Conservation (phyloP, 768 basidiomycete genomes). For the Lentinula boryana region DNA sequence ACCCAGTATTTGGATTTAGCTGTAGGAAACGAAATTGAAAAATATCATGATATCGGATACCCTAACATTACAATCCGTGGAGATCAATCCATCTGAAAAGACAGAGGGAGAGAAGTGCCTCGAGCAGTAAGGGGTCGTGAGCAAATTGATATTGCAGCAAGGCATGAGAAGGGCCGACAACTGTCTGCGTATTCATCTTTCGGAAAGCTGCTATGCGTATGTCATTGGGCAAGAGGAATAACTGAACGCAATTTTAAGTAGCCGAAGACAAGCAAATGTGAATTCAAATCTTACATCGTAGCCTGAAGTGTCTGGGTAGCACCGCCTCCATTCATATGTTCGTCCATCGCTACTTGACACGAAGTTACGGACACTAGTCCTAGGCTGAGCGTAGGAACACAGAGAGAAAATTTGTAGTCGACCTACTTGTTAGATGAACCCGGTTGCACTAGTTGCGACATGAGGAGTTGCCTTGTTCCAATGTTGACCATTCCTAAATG, state of each 20-base stretch:
- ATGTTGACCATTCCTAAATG: conserved; percentile 51
- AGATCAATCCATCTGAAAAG: conserved; percentile 74
- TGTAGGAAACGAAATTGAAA: background rate
- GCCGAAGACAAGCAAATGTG: conserved; percentile 2
- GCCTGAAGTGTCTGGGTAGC: conserved; percentile 36
- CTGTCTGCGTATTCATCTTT: conserved; percentile 43
- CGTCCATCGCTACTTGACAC: conserved; percentile 53
- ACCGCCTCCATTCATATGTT: conserved; percentile 63
- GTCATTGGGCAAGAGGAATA: conserved; percentile 38
- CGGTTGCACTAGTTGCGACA: conserved; percentile 55
- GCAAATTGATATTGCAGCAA: conserved; percentile 60
- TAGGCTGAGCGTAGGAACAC: conserved; percentile 1
- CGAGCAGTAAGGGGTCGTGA: conserved; percentile 52
- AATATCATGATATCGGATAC: conserved; percentile 1
- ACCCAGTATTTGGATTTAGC: background rate
- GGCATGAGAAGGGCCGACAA: conserved; percentile 60
- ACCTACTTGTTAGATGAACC: conserved; percentile 47
- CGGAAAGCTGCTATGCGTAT: conserved; percentile 54
- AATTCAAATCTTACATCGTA: conserved; percentile 50
- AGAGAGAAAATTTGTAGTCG: conserved; percentile 10
- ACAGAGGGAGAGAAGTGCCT: conserved; percentile 59
- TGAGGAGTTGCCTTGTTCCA: conserved; percentile 47
- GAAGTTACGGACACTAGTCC: conserved; percentile 44
- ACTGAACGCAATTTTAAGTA: conserved; percentile 21
- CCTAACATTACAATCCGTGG: conserved; percentile 32